Conservation (phyloP, 495 filamentous ascomycete species). For the Hypomontagnella submonticulosa region DNA sequence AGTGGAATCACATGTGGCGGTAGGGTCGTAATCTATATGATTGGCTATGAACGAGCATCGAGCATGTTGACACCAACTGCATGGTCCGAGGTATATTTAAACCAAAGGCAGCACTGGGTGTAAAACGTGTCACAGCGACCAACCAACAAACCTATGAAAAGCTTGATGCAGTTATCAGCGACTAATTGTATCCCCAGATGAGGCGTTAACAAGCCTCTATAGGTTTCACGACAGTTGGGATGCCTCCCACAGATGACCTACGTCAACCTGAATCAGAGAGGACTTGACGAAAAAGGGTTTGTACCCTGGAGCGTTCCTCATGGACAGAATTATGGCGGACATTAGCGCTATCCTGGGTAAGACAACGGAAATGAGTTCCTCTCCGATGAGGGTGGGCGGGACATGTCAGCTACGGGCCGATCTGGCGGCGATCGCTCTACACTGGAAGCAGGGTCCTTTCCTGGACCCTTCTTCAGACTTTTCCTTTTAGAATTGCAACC, state of each 20-base stretch:
- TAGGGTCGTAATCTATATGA: conserved; percentile 11
- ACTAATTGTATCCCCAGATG: conserved; percentile 10
- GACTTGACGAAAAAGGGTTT: conserved; percentile 6
- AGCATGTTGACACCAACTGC: conserved; percentile 25
- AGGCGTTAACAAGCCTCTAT: conserved; percentile 7
- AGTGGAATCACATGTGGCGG: conserved; percentile 3
- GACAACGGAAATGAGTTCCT: conserved; percentile 40
- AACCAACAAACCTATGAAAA: conserved; percentile 17
- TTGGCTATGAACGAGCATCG: conserved; percentile 13
- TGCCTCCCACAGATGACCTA: conserved; percentile 14
- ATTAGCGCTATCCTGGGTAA: conserved; percentile 35
- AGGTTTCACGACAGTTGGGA: conserved; percentile 14
- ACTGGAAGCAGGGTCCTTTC: conserved; percentile 14
- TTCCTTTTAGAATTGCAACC: conserved; percentile 23
- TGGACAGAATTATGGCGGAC: conserved; percentile 28
- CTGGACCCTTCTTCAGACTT: background rate
- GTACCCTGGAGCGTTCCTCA: conserved; percentile 14
- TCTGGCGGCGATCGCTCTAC: conserved; percentile 20
- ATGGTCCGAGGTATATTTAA: conserved; percentile 27
- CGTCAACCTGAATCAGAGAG: conserved; percentile 15
- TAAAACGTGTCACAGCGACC: background rate
- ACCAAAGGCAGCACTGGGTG: conserved; percentile 12
- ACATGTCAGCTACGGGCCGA: conserved; percentile 20
- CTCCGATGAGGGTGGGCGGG: conserved; percentile 28
- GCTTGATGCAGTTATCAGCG: conserved; percentile 11